Base-by-base conservation (phyloP, 148 eudicot species). In the Fagopyrum tataricum region DNA sequence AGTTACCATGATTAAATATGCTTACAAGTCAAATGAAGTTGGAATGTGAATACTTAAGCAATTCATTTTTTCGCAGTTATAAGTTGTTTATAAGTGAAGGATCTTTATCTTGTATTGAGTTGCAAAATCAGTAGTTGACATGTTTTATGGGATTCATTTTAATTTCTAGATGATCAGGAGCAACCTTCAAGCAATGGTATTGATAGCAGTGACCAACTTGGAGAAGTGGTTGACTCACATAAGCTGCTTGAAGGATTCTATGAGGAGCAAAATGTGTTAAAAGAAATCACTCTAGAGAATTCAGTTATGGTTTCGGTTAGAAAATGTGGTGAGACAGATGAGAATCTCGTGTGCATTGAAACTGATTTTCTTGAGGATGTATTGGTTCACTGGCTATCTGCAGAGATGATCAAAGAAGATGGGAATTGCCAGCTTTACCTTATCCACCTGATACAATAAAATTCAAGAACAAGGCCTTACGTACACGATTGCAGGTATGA, bases 351-450 rank as follows among this genome's bases (percentile, higher is more conserved):
- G 53, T 17, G 52, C 72, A 55, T 96, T 18, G 99, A 92, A 78
- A 90, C 92, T 49, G 96, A 96, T 85, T 58, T 96, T 41, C 88
- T 87, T 20, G 96, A 88, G 77, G 90, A 90, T 79, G 88, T 90
- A 67, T 62, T 90, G 53, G 78, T 87, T 71, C 99, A 96, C 78
- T 96, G 97, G 99, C 94, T 72, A 82, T 90, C 56, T 88, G 88
- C 77, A 85, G 77, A 56, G 85, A 85, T 74, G 81, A 82, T 67
- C 72, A 56, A 20, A 86, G 79, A 67, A 78, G 53, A 23, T 96
- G 99, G 99, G 89, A 83, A 82, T 68, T 92, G 73, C 99, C 99
- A 49, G 72, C 75, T 40, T 82, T 75, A 44, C 92, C 97, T 15
- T 84, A 82, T 87, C 99, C 97, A 76, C 84, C 86, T 73, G 81